Conservation (phyloP, 169 alveolate genomes). For the Cryptosporidium canis region DNA sequence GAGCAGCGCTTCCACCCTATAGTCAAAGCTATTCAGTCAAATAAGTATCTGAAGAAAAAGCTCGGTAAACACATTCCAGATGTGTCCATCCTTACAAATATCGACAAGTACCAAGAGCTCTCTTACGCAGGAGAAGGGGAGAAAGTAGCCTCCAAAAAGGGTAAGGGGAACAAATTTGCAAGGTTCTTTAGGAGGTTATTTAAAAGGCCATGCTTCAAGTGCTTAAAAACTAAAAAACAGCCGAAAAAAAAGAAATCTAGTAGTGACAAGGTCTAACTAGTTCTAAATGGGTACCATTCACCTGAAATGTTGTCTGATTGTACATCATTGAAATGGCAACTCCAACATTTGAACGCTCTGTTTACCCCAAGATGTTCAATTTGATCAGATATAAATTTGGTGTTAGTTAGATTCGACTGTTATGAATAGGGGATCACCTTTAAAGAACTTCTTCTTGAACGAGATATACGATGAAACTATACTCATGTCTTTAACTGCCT, state of each 20-base stretch:
- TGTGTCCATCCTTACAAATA: not conserved
- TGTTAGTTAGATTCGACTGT: slow-evolving; percentile 22
- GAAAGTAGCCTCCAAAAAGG: not conserved
- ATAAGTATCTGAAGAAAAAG: slow-evolving; percentile 26
- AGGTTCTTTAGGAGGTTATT: not conserved
- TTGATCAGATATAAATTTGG: not conserved
- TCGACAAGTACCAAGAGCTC: not conserved
- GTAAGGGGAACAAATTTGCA: not conserved
- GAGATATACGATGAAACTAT: slow-evolving; percentile 36
- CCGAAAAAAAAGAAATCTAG: slow-evolving; percentile 3
- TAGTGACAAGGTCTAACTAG: not conserved
- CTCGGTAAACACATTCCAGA: not conserved
- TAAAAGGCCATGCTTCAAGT: slow-evolving; percentile 28
- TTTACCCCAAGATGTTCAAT: slow-evolving; percentile 64
- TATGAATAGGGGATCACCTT: slow-evolving; percentile 43
- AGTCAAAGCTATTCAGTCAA: slow-evolving; percentile 23
- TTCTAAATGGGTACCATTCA: not conserved
- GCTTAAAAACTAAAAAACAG: slow-evolving; percentile 5
- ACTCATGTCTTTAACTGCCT: slow-evolving; percentile 26
- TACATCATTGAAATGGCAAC: too few species aligned
- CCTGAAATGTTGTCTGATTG: not conserved
- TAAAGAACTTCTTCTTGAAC: slow-evolving; percentile 28
- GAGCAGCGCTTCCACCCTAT: slow-evolving; percentile 34
- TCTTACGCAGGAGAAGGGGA: not conserved
- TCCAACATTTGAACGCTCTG: slow-evolving; percentile 51